Percentiles rank a stretch among this genome's conserved stretches.
phyloP scores from a whole-genome alignment of 345 rosid genomes.

The Camelina sativa region DNA sequence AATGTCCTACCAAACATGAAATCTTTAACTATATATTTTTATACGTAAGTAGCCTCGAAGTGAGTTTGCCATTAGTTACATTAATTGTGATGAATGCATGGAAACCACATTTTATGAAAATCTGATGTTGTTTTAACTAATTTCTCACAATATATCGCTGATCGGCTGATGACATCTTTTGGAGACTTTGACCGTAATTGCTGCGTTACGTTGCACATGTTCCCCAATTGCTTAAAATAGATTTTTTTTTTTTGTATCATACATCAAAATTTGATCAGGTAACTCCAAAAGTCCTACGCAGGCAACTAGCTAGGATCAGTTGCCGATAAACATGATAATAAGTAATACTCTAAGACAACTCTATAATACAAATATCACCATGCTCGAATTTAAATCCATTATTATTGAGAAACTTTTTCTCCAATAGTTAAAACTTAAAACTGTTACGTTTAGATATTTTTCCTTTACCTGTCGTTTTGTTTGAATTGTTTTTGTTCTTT shows the following conservation, averaged over 20 bases:
- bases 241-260: background rate
- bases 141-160: background rate
- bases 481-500: background rate
- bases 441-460: constrained; percentile 3
- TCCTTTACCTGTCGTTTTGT: background rate
- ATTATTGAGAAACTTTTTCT: background rate
- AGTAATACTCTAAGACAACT: too few relatives aligned
- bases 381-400: constrained; percentile 22
- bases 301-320: background rate
- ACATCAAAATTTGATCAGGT: background rate
- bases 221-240: background rate
- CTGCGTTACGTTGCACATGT: background rate
- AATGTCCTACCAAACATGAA: too few relatives aligned
- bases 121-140: background rate
- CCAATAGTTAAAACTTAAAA: background rate
- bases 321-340: background rate
- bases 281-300: background rate
- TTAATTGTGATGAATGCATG: background rate
- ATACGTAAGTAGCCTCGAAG: background rate
- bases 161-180: background rate
- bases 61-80: background rate
- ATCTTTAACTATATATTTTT: background rate
- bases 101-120: background rate
- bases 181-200: background rate
- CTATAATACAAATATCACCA: background rate